A percentile compares a stretch with the other conserved stretches of the same genome.
These are phyloP conservation scores for Fusarium piperis DNA, from an alignment of 2,329 filamentous ascomycete genomes.

Conservation along the genomic window DNA sequence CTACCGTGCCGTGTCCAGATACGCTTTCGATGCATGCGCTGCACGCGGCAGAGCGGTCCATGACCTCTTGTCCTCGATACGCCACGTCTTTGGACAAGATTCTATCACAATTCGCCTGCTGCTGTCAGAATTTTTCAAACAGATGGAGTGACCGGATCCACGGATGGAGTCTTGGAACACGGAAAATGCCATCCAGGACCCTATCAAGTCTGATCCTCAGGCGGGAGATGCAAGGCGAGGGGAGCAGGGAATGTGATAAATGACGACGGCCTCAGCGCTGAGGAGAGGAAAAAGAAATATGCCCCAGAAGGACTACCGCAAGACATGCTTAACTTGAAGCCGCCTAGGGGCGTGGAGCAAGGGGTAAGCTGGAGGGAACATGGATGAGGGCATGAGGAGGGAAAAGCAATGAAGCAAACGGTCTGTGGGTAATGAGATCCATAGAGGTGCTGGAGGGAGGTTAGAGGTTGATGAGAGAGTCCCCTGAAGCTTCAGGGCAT, in stretches of 20 bases:
- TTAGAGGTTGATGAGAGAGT: background rate
- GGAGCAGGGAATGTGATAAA: conserved; percentile 27
- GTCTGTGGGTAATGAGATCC: background rate
- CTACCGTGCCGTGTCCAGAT: background rate
- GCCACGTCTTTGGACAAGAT: background rate
- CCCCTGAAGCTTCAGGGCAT: background rate
- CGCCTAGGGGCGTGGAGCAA: conserved; percentile 24
- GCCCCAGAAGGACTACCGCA: conserved; percentile 8
- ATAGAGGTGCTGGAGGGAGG: background rate
- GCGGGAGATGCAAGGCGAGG: conserved; percentile 7
- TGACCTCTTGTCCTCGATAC: background rate
- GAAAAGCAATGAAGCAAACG: conserved; percentile 18
- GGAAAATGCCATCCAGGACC: background rate
- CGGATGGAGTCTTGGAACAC: background rate
- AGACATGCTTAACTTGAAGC: conserved; percentile 32
- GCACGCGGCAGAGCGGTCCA: background rate
- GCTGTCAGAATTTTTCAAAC: background rate
- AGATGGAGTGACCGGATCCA: background rate
- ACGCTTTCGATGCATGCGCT: background rate
- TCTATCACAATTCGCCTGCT: conserved; percentile 8
- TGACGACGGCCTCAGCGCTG: conserved; percentile 2
- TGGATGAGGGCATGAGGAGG: conserved; percentile 16
- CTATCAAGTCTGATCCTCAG: background rate
- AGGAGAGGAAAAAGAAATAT: conserved; percentile 21
- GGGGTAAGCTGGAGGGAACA: conserved; percentile 11